Evolutionary conservation across 495 filamentous ascomycete genomes (phyloP), one percentile per base, ranked within the genome.

Genomic region (Xylaria castorea): DNA sequence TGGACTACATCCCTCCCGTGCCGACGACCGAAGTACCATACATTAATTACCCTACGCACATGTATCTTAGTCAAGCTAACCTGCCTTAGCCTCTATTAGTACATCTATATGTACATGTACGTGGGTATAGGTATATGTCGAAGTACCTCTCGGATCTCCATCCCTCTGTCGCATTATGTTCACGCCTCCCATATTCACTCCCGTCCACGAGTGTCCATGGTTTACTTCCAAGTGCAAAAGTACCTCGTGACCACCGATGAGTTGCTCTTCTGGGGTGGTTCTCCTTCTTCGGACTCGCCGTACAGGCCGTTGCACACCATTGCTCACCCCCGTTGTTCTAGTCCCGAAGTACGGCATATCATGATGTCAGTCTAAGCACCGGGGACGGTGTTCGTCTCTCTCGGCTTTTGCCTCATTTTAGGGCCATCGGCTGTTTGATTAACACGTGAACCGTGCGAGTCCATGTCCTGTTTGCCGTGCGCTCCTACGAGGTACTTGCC

Each of bases 361-460:
- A 67, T 65, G 62, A 72, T 67, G 51, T 50, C 70, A 48, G 32
- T 60, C 50, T 40, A 32, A 38, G 38, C n/a, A 14, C 20, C 34
- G 38, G 62, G 12, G n/a, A 38, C 53, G 62, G 48, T n/a, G 50
- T 40, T 61, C 50, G 36, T 57, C 51, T 57, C 50, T 66, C 63
- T 38, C 61, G 40, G 46, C 22, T 50, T 58, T 66, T 48, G 69
- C 61, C 61, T 71, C 62, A 48, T 60, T 66, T 46, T 14, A 30
- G 5, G 50, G 36, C 70, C 63, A 55, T 61, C 40, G 34, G 18
- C 44, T 25, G 70, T 72, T 72, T 72, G 70, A 72, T 72, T 72
- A 30, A 51, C 70, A 67, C 60, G 63, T 57, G 70, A 66, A 67
- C 62, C 70, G 63, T 67, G 70, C 40, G 53, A 72, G 63, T 7